These are phyloP conservation scores for Hypoxylon sp. DNA, from an alignment of 2,329 filamentous ascomycete genomes.

Conservation along the genomic window DNA sequence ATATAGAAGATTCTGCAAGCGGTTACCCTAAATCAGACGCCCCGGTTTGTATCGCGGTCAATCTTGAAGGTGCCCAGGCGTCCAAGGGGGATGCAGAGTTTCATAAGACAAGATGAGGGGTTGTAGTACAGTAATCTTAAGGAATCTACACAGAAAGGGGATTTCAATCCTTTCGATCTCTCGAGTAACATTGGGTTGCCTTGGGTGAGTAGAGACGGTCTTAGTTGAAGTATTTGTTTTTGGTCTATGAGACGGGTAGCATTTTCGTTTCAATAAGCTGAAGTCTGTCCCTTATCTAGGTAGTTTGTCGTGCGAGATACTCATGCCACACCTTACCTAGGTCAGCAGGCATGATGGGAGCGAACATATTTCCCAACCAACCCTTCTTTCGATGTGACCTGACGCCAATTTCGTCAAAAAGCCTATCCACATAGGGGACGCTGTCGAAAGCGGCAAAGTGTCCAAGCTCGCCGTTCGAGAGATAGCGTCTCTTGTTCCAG, in stretches of 20 bases:
- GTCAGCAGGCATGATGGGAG: conserved; percentile 44
- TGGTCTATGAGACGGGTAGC: not conserved
- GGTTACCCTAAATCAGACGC: too few species aligned
- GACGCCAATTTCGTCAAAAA: conserved; percentile 48
- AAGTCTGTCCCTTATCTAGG: conserved; percentile 16
- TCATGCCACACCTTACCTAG: conserved; percentile 43
- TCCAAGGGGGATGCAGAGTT: too few species aligned
- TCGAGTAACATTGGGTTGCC: not conserved
- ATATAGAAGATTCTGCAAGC: too few species aligned
- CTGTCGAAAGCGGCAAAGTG: conserved; percentile 48
- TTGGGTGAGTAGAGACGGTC: not conserved
- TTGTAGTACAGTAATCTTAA: too few species aligned
- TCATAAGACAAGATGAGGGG: too few species aligned
- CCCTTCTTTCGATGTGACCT: conserved; percentile 45
- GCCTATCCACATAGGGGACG: conserved; percentile 41
- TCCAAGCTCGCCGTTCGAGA: conserved; percentile 46
- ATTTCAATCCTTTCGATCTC: not conserved
- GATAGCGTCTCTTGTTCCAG: conserved; percentile 48
- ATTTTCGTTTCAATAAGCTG: conserved; percentile 12
- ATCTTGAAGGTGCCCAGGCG: too few species aligned
- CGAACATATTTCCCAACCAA: conserved; percentile 47
- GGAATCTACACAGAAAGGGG: too few species aligned
- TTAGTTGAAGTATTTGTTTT: not conserved
- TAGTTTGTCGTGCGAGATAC: conserved; percentile 31
- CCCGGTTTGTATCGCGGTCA: too few species aligned